Base-by-base conservation (phyloP, 2,329 filamentous ascomycete genomes). In the Aureobasidium melanogenum region DNA sequence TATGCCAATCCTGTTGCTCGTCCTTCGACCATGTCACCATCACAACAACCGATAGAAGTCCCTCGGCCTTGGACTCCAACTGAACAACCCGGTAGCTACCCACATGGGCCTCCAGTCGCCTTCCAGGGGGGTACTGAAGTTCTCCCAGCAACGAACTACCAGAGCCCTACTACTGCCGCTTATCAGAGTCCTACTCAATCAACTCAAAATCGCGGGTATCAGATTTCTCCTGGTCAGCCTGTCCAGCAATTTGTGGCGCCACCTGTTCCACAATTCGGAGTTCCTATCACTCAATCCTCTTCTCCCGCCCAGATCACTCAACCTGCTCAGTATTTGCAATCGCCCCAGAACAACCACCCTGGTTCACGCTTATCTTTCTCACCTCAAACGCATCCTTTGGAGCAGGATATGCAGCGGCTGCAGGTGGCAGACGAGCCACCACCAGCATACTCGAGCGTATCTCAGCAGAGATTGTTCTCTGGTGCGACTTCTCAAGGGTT, bases 1-100 rank as follows among this genome's bases (percentile, higher is more conserved):
- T 97, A 96, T 66, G 73, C 73, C 7, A 71, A 73, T 44, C 71
- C 74, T 52, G 72, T 73, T 64, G 73, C 76, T 46, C 72, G 72
- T 30, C 71, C 38, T 77, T 80, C 59, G 76, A 77, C 63, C 60
- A 76, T 77, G 36, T 71, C 73, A 34, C 73, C 76, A 47, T 76
- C 75, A 17, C 74, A 76, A 62, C 60, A 46, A 28, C 52, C 56
- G 38, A 14, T 34, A 50, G 79, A 73, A 34, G 71, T 76, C 39
- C 71, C 80, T 28, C 83, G 93, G 51, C 92, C 92, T 32, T 97
- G 93, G 94, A 97, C 93, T 10, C 94, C 94, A 0, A 97, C 94
- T 3, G 94, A 99, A 72, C 82, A 86, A 62, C 91, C 92, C 1
- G 91, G 91, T 34, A 87, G 87, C 64, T 88, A 91, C 57, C 90